phyloP scores from a whole-genome alignment of 176 grass and related monocot genomes.

The Alloteropsis semialata region DNA sequence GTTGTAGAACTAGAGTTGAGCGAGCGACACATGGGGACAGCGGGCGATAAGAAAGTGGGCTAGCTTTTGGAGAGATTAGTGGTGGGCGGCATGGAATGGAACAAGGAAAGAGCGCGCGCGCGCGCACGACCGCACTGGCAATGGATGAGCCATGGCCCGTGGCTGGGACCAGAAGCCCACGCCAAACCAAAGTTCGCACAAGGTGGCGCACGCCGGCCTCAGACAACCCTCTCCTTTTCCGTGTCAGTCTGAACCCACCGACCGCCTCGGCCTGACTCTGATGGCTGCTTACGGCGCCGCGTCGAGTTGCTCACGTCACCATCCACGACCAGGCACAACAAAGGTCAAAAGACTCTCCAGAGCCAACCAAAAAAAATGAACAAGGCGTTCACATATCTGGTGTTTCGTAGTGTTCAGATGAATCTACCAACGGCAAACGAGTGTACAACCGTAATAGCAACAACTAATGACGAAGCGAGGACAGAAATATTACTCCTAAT shows the following conservation, averaged over 20 bases:
- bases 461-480: neutral
- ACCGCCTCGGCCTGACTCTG: neutral
- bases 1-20: neutral
- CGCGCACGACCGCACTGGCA: neutral
- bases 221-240: neutral
- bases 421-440: neutral
- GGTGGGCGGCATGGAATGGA: neutral
- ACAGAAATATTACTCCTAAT: neutral
- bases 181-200: neutral
- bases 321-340: neutral
- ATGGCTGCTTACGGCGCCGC: conserved; percentile 4
- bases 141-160: neutral
- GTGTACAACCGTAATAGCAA: too few relatives aligned
- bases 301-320: conserved; percentile 28
- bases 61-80: neutral
- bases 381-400: neutral
- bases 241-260: neutral
- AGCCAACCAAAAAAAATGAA: neutral
- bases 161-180: conserved; percentile 7
- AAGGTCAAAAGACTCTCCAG: neutral
- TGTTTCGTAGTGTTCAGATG: neutral
- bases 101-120: neutral
- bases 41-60: neutral
- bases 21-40: neutral
- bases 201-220: neutral